Evolutionary conservation across 75 land plant genomes (phyloP), one percentile per base, ranked within the genome.

Genomic region (Picea glauca): DNA sequence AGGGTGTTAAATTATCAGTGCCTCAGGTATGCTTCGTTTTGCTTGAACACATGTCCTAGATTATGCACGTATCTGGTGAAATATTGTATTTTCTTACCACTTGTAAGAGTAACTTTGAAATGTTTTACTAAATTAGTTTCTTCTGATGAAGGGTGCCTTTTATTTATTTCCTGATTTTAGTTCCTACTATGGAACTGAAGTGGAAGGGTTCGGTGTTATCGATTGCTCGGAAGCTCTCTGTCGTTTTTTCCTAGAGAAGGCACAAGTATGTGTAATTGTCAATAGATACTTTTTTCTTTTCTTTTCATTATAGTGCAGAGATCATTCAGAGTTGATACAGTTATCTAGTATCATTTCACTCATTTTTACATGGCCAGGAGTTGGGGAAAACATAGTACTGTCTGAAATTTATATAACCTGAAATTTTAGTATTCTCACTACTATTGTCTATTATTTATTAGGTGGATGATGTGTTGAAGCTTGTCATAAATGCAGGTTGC

Each of bases 101-200:
- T 50, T 75, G 15, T 7, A 75, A 30, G 77, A 75, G 13, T 46
- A 63, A 58, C 30, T 50, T 14, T 60, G 56, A 43, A 50, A 75
- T 30, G 11, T 43, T 74, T 74, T 46, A 21, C 31, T 50, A 30
- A 75, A 5, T 58, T 14, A 11, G 20, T 54, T 75, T 26, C 61
- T 75, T 72, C 13, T 64, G 58, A 62, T 85, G 84, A 85, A 98
- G 99, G 99, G 99, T 80, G 99, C 96, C 20, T 98, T 98, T 78
- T 98, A 98, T 83, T 77, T 98, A 13, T 98, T 98, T 65, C 83
- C 93, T 7, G 99, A 98, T 81, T 90, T 93, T 85, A 98, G 98
- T 82, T 82, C 89, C 63, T 95, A 91, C 86, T 98, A 90, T 79
- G 98, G 99, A 14, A 46, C 85, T 23, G 84, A 91, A 58, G 94